Conservation (phyloP, 208 protist genomes). For the Trypanosoma cruzi region DNA sequence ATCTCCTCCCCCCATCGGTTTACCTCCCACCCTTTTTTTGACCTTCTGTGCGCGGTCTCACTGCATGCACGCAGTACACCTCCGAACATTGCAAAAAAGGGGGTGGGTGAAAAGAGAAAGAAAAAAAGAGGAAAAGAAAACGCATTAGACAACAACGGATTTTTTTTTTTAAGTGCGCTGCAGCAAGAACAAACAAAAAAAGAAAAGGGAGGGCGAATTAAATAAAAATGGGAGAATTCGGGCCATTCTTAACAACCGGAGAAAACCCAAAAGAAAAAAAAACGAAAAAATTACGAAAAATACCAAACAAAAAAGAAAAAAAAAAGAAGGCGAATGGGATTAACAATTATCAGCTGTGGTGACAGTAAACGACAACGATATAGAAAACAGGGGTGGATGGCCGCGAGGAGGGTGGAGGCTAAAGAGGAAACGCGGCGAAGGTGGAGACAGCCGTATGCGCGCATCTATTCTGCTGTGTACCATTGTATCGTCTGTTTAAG, state of each 20-base stretch:
- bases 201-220: neutral
- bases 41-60: too few species aligned
- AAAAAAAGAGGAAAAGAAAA: constrained; percentile 16
- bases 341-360: neutral
- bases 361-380: neutral
- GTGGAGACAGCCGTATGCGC: neutral
- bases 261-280: neutral
- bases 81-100: neutral
- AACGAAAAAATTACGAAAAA: neutral
- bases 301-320: neutral
- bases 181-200: too few species aligned
- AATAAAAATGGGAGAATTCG: constrained; percentile 5
- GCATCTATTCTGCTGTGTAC: too few species aligned
- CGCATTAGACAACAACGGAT: neutral
- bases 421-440: neutral
- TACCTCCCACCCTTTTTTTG: too few species aligned
- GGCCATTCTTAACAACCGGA: neutral
- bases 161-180: too few species aligned
- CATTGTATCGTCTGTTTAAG: too few species aligned
- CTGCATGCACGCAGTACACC: too few species aligned
- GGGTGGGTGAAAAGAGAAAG: constrained; percentile 2
- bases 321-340: neutral
- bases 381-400: neutral
- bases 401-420: neutral
- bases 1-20: too few species aligned